Evolutionary conservation across 2,329 filamentous ascomycete species (phyloP), one percentile per base, ranked within the genome.

Genomic region (Conoideocrella luteorostrata): DNA sequence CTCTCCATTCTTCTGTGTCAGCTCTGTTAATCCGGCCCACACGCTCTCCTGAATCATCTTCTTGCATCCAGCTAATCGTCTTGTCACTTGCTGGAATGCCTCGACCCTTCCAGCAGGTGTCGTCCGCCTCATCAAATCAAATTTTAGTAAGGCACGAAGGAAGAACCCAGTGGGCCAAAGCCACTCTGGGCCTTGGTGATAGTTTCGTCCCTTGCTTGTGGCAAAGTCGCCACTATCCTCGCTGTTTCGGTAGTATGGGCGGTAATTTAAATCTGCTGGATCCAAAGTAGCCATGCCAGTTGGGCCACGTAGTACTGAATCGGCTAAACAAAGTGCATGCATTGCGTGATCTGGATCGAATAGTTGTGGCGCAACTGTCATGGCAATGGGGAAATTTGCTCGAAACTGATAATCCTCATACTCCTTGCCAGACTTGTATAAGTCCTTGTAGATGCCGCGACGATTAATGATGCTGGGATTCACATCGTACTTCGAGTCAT

Each of bases 171-270:
- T 91, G 1, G 91, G 94, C 93, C 93, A 98, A 20, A 96, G 70
- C 93, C 93, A 98, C 64, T 98, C 93, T 0, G 93, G 94, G 4
- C 93, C 93, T 64, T 97, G 91, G 64, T 98, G 93, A 67, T 98
- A 98, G 66, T 97, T 98, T 45, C 93, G 78, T 39, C 93, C 93
- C 66, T 97, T 97, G 54, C 86, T 82, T 0, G 91, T 97, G 10
- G 87, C 79, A 58, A 96, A 97, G 63, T 97, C 87, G 11, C 79
- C 80, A 47, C 84, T 91, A 65, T 98, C 93, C 58, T 97, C 91
- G 53, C 84, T 86, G 69, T 98, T 98, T 71, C 84, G 82, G 69
- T 98, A 98, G 70, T 93, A 88, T 0, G 90, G 90, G 3, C 87
- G 81, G 68, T 98, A 98, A 67, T 98, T 95, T 44, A 89, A 72